phyloP scores from a whole-genome alignment of 768 basidiomycete genomes.

The Kwoniella bestiolae region DNA sequence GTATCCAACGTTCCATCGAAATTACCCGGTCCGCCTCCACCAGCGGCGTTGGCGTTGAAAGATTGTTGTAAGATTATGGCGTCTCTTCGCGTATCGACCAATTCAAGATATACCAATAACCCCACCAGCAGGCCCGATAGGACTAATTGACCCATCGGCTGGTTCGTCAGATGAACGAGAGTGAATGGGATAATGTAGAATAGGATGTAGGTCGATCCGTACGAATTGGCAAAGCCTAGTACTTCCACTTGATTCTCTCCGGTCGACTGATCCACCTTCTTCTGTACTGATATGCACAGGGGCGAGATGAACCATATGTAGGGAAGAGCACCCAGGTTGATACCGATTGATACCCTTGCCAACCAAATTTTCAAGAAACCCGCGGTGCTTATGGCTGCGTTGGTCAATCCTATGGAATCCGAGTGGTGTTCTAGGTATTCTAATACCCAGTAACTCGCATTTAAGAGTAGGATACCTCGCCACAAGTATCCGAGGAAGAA shows the following conservation, averaged over 20 bases:
- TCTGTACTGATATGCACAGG: slow-evolving; percentile 71
- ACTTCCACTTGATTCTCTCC: slow-evolving; percentile 60
- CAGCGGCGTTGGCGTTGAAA: slow-evolving; percentile 45
- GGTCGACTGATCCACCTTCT: slow-evolving; percentile 38
- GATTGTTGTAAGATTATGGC: slow-evolving; percentile 56
- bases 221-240: slow-evolving; percentile 86
- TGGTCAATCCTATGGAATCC: slow-evolving; percentile 41
- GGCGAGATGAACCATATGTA: slow-evolving; percentile 74
- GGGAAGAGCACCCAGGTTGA: slow-evolving; percentile 62
- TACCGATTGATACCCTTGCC: slow-evolving; percentile 64
- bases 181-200: slow-evolving; percentile 74
- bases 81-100: slow-evolving; percentile 80
- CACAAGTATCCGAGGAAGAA: slow-evolving; percentile 65
- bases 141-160: slow-evolving; percentile 81
- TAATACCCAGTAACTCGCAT: slow-evolving; percentile 73
- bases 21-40: slow-evolving; percentile 59
- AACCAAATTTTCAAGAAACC: slow-evolving; percentile 66
- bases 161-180: slow-evolving; percentile 67
- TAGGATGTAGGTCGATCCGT: slow-evolving; percentile 82
- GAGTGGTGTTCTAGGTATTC: slow-evolving; percentile 69
- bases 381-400: slow-evolving; percentile 58
- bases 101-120: slow-evolving; percentile 75
- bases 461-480: slow-evolving; percentile 65
- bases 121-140: slow-evolving; percentile 69
- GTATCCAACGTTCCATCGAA: slow-evolving; percentile 63